These are phyloP conservation scores for Orobanche coerulescens DNA, from an alignment of 257 asterid species.

Conservation along the genomic window DNA sequence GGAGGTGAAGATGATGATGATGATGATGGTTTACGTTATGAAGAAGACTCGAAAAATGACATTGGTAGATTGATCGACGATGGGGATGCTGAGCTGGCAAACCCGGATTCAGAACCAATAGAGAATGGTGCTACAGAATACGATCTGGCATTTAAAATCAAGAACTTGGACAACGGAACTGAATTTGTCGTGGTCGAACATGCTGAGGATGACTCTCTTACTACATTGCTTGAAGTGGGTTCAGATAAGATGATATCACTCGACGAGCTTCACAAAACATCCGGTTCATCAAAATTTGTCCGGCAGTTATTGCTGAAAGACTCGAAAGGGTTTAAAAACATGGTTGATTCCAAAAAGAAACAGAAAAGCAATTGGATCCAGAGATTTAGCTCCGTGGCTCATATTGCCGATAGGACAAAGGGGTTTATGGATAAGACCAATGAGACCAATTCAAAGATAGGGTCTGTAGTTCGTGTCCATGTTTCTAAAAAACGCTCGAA, in stretches of 20 bases:
- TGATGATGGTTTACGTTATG: conserved; percentile 23
- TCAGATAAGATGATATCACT: conserved; percentile 44
- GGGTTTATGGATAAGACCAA: conserved; percentile 30
- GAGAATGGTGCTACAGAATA: conserved; percentile 31
- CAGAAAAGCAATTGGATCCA: conserved; percentile 53
- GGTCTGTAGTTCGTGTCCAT: conserved; percentile 43
- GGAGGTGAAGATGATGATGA: conserved; percentile 24
- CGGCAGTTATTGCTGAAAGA: conserved; percentile 43
- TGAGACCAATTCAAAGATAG: conserved; percentile 19
- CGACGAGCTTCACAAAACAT: conserved; percentile 56
- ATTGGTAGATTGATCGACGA: conserved; percentile 34
- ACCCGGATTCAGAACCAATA: conserved; percentile 35
- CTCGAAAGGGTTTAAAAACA: conserved; percentile 20
- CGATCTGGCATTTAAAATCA: conserved; percentile 30
- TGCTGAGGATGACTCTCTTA: conserved; percentile 35
- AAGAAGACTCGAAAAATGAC: conserved; percentile 18
- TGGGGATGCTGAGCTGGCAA: conserved; percentile 39
- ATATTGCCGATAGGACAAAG: conserved; percentile 30
- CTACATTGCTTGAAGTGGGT: conserved; percentile 43
- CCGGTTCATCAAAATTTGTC: conserved; percentile 57
- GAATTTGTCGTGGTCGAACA: conserved; percentile 34
- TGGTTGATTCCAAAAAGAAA: conserved; percentile 31
- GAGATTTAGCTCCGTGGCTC: conserved; percentile 34
- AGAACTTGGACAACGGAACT: conserved; percentile 48
- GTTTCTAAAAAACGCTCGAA: conserved; percentile 38